These are phyloP conservation scores for Terana coerulea DNA, from an alignment of 768 basidiomycete genomes.

Conservation along the genomic window DNA sequence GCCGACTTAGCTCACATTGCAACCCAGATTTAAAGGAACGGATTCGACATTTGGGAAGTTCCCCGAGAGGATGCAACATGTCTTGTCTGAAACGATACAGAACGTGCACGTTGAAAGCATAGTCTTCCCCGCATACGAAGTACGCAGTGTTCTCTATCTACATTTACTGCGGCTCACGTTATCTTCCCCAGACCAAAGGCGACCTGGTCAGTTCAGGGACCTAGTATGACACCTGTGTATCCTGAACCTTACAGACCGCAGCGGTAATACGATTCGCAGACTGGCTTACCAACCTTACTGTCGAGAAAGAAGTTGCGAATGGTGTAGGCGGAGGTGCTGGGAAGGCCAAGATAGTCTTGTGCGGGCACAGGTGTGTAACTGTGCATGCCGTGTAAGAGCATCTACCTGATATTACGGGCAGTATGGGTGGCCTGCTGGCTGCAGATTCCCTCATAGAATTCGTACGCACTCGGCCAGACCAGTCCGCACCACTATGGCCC, in stretches of 20 bases:
- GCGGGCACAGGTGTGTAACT: slow-evolving; percentile 71
- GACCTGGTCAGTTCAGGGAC: slow-evolving; percentile 53
- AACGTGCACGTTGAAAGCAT: slow-evolving; percentile 61
- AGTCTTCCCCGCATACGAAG: slow-evolving; percentile 91
- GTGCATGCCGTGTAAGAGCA: not conserved
- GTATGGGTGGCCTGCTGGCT: slow-evolving; percentile 90
- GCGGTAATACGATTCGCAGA: slow-evolving; percentile 86
- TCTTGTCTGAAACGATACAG: slow-evolving; percentile 62
- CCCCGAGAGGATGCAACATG: slow-evolving; percentile 73
- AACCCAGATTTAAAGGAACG: slow-evolving; percentile 48
- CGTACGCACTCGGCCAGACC: slow-evolving; percentile 59
- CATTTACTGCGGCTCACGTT: not conserved
- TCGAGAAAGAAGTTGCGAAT: slow-evolving; percentile 76
- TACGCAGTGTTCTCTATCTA: slow-evolving; percentile 26
- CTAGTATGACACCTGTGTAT: not conserved
- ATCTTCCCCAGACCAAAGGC: slow-evolving; percentile 69
- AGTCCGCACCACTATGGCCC: slow-evolving; percentile 76
- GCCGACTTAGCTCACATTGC: not conserved
- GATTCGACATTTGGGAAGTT: slow-evolving; percentile 76
- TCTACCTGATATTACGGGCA: slow-evolving; percentile 26
- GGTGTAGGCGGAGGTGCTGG: slow-evolving; percentile 74
- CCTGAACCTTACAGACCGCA: slow-evolving; percentile 47
- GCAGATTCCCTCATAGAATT: slow-evolving; percentile 83
- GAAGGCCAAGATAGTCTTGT: slow-evolving; percentile 74
- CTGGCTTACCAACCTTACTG: slow-evolving; percentile 87